Base-by-base conservation (phyloP, 2,329 filamentous ascomycete genomes). In the Orbilia brochopaga region DNA sequence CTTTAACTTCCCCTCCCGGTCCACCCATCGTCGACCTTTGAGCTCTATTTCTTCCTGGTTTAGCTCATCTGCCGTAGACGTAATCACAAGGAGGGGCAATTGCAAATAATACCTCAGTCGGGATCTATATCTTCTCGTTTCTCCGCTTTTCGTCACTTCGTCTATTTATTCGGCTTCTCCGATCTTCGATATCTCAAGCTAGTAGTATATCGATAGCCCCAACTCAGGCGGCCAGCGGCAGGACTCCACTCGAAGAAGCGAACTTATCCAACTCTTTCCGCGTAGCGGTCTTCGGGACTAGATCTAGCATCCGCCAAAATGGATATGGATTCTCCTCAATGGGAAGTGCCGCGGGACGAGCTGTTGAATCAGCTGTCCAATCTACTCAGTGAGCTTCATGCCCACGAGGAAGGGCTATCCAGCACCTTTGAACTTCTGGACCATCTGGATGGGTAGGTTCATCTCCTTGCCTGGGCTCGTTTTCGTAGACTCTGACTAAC, bases 361-460 rank as follows among this genome's bases (percentile, higher is more conserved):
- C 66, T 73, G 69, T 55, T 73, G 56, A 62, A 62, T n/a, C 69
- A 73, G 48, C 69, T 73, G 32, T 57, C 62, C 35, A 64, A 55
- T 46, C 69, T 73, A 37, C 61, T 73, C 46, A 52, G 40, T 35
- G 60, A 61, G 40, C 46, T 73, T 7, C 54, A 58, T 27, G 58
- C 51, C 10, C 69, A 73, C 44, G 69, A 73, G 48, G 62, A 73
- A 48, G 69, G 69, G 10, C n/a, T 58, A 8, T 11, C 40, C n/a
- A 59, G 58, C 19, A 62, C 62, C n/a, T 65, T 67, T 40, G 69
- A 73, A 27, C n/a, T 73, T 35, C 52, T 73, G 27, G 69, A 73
- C 50, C 53, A 67, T 51, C 69, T 73, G 35, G 69, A 73, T 32
- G 69, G 69, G 61, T 67, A 73, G 21, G 61, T 37, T 51, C 37